phyloP scores from a whole-genome alignment of 768 basidiomycete species.

The Boletales sp. region DNA sequence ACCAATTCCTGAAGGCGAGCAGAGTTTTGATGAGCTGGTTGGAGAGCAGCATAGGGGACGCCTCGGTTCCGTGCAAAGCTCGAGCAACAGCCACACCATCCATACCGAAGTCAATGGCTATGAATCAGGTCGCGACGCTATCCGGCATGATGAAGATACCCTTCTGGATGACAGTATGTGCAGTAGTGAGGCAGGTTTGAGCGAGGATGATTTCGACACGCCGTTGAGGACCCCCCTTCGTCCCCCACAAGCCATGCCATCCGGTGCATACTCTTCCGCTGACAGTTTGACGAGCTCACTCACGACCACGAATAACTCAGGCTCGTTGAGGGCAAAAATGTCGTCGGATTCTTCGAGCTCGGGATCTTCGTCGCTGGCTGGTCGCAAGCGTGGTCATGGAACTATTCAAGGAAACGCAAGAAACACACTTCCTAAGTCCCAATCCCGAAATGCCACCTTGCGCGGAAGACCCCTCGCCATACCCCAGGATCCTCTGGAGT shows the following conservation, averaged over 20 bases:
- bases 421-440: conserved; percentile 1
- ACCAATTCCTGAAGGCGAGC: conserved; percentile 40
- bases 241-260: conserved; percentile 19
- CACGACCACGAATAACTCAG: conserved; percentile 37
- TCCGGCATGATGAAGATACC: conserved; percentile 17
- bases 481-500: conserved; percentile 13
- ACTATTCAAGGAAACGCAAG: conserved; percentile 3
- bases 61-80: conserved; percentile 56
- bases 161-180: conserved; percentile 24
- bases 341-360: conserved; percentile 44
- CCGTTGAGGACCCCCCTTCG: conserved; percentile 63
- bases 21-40: conserved; percentile 74
- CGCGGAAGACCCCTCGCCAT: conserved; percentile 18
- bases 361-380: conserved; percentile 35
- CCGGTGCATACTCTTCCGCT: conserved; percentile 21
- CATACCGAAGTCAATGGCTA: conserved; percentile 38
- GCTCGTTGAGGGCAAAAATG: conserved; percentile 35
- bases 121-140: conserved; percentile 1
- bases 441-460: conserved; percentile 24
- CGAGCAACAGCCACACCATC: conserved; percentile 50
- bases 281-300: conserved; percentile 31
- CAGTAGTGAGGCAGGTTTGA: conserved; percentile 23
- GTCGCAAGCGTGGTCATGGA: conserved; percentile 38
- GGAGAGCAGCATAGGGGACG: conserved; percentile 57
- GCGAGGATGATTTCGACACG: conserved; percentile 58